A percentile compares a stretch with the other conserved stretches of the same genome.
These are phyloP conservation scores for Rickenella mellea DNA, from an alignment of 768 basidiomycete species.

Conservation along the genomic window DNA sequence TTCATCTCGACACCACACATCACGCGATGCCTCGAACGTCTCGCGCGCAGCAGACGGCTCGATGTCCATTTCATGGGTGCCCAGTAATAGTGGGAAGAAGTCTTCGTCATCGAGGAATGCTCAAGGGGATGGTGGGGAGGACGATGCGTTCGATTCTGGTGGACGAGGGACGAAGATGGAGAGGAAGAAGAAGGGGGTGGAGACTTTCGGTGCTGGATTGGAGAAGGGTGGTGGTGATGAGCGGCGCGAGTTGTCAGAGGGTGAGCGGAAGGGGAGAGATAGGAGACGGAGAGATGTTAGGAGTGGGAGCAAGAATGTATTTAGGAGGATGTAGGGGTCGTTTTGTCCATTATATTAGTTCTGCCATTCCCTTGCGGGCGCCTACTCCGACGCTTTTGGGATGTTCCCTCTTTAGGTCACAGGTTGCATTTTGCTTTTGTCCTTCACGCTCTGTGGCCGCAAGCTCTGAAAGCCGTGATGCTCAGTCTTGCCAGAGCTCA, in stretches of 20 bases:
- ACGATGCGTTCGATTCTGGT: constrained; percentile 14
- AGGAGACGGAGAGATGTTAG: constrained; percentile 69
- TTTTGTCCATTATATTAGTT: not conserved
- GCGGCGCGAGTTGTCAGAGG: constrained; percentile 40
- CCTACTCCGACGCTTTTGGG: too few relatives aligned
- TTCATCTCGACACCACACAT: not conserved
- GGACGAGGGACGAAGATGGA: constrained; percentile 14
- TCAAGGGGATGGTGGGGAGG: constrained; percentile 23
- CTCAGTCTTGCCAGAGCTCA: too few relatives aligned
- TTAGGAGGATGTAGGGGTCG: constrained; percentile 19
- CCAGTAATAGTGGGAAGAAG: constrained; percentile 81
- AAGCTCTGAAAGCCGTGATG: too few relatives aligned
- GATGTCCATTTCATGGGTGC: constrained; percentile 82
- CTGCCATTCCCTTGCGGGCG: too few relatives aligned
- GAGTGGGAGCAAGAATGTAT: constrained; percentile 86
- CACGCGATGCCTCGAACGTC: not conserved
- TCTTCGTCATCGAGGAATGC: constrained; percentile 43
- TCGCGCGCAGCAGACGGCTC: constrained; percentile 37
- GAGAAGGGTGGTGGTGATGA: constrained; percentile 56
- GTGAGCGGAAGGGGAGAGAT: constrained; percentile 69
- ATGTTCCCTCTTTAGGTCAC: too few relatives aligned
- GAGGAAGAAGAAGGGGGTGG: constrained; percentile 48
- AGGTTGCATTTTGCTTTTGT: too few relatives aligned
- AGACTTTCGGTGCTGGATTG: constrained; percentile 82
- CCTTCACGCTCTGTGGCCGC: too few relatives aligned